Evolutionary conservation across 1,284 basidiomycete species (phyloP), one percentile per base, ranked within the genome.

Genomic region (Papiliotrema flavescens): DNA sequence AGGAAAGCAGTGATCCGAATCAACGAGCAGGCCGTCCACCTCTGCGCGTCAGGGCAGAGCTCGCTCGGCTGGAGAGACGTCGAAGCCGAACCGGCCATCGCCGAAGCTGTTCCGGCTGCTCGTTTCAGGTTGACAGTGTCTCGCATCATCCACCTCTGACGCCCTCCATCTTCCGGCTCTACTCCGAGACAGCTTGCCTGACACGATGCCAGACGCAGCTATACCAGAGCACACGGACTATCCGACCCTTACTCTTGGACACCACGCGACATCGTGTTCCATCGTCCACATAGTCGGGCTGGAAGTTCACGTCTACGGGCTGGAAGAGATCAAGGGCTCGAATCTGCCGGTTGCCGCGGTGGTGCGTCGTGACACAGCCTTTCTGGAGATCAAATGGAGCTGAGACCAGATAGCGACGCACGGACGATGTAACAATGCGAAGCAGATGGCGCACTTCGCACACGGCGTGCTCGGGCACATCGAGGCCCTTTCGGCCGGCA

Each of bases 401-500:
- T 55, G 39, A 54, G n/a, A 11, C 26, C 53, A 75, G 73, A 66
- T 75, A 36, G 70, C 70, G 13, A 61, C 65, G 1, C 73, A 75
- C 57, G 73, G 73, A 1, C 59, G 73, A 23, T 66, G 61, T 53
- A 67, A 69, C 55, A 64, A 60, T 22, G 61, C 65, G 28, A 63
- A 70, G 45, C 61, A 67, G 49, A 69, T 73, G 72, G 57, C 55
- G 17, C 57, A 60, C 34, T 69, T 74, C 41, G 70, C 71, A 15
- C 53, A 64, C 28, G 73, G 71, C 7, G 45, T 75, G 11, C 23
- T 73, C 2, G 73, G 66, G 8, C 60, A 69, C 37, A 52, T 63
- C 2, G 19, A 26, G 13, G 32, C 43, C 15, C 51, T 57, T 7
- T 55, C 53, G 1, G 32, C 56, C 20, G 56, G 50, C 11, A 54